Evolutionary conservation across 1,139 yeast genomes (phyloP).

Genomic region (Debaryomyces subglobosus): DNA sequence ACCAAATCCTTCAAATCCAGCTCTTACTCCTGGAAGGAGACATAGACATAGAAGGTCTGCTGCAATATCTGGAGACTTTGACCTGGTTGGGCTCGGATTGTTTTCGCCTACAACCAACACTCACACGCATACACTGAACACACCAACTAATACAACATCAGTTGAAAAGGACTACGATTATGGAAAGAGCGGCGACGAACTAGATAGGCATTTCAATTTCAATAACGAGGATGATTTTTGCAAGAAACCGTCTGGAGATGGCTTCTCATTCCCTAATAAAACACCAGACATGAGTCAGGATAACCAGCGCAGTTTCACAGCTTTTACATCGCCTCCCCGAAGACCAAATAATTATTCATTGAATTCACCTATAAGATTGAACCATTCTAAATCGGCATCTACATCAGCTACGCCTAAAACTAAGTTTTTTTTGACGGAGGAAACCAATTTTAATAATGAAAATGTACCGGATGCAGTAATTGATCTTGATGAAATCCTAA

Average conservation of each 20-base stretch:
- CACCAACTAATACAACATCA: not conserved
- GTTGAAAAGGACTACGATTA: not conserved
- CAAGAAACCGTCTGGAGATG: conserved; percentile 22
- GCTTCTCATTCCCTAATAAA: conserved; percentile 37
- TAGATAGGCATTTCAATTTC: conserved; percentile 32
- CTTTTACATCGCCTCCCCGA: conserved; percentile 12
- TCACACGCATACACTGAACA: not conserved
- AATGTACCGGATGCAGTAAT: conserved; percentile 65
- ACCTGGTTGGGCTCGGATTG: conserved; percentile 45
- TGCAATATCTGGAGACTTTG: conserved; percentile 76
- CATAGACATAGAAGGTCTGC: conserved; percentile 73
- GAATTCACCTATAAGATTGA: conserved; percentile 42
- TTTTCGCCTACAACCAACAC: conserved; percentile 26
- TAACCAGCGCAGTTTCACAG: not conserved
- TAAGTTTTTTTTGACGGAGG: conserved; percentile 38
- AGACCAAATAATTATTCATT: conserved; percentile 18
- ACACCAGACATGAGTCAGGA: conserved; percentile 19
- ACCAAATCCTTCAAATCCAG: conserved; percentile 15
- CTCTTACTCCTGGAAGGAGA: conserved; percentile 31
- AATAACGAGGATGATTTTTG: conserved; percentile 42
- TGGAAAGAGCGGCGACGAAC: conserved; percentile 16
- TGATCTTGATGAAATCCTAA: conserved; percentile 61
- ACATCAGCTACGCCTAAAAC: conserved; percentile 23
- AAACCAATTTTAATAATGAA: conserved; percentile 31
- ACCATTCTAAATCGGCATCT: conserved; percentile 26